Evolutionary conservation across 2,329 filamentous ascomycete species (phyloP), one percentile per base, ranked within the genome.

Genomic region (Ophiosphaerella narmari): DNA sequence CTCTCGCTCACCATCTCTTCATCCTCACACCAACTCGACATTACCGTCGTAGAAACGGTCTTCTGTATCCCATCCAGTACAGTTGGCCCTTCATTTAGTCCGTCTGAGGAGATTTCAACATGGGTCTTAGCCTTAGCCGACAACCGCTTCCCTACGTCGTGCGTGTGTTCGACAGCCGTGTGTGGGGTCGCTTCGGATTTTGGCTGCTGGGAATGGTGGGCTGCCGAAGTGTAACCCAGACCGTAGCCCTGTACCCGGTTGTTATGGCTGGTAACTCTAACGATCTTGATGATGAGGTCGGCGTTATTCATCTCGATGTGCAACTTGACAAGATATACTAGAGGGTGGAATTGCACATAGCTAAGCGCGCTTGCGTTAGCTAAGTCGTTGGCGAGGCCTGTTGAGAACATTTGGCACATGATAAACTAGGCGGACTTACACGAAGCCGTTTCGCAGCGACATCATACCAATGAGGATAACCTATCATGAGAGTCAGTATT

Each of bases 291-390:
- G 50, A 73, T 29, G 26, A 29, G 43, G 35, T 66, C 57, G 21
- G 70, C 67, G 63, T 71, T 72, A 29, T 57, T 56, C 60, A 71
- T 63, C 48, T 73, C 76, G 58, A 80, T 78, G 49, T 77, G 66
- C 5, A 79, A 65, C 53, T 79, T 79, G 53, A 75, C 57, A 33
- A 76, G 63, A 54, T 76, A 78, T 6, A 69, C 77, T 1, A 80
- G 60, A 1, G 78, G 77, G 43, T 77, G 74, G 53, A 77, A 74
- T 54, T 78, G 75, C 26, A 78, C 65, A 59, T 77, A 79, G 12
- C 60, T 67, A 35, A 6, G 26, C 6, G 26, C 26, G 26, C 26
- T 29, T 29, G 26, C 26, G 26, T 29, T 29, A 29, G 26, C 26
- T 29, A 29, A 8, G 11, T 29, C 5, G 2, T 29, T 29, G 11